phyloP scores from a whole-genome alignment of 2,329 filamentous ascomycete genomes.

The Teratosphaeria gauchensis region DNA sequence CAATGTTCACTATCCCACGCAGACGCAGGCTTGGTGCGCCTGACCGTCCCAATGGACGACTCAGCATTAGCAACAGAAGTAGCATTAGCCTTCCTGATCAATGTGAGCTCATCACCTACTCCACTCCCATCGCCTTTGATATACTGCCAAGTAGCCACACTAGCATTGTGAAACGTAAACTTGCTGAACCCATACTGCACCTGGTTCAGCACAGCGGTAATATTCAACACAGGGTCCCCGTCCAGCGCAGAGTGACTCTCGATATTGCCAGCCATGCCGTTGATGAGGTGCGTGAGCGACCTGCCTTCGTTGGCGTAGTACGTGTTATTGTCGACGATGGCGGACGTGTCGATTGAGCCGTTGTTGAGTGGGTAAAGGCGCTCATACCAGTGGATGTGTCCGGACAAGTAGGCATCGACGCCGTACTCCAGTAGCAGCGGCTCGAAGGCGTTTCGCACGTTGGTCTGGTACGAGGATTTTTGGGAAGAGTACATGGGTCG shows the following conservation, averaged over 20 bases:
- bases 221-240: slow-evolving; percentile 26
- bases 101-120: slow-evolving; percentile 15
- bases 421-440: slow-evolving; percentile 34
- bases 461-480: slow-evolving; percentile 34
- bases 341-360: slow-evolving; percentile 32
- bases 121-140: slow-evolving; percentile 29
- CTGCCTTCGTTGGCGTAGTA: slow-evolving; percentile 39
- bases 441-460: slow-evolving; percentile 40
- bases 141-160: slow-evolving; percentile 36
- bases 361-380: slow-evolving; percentile 33
- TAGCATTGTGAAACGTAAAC: slow-evolving; percentile 34
- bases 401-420: slow-evolving; percentile 37
- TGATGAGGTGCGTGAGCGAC: slow-evolving; percentile 42
- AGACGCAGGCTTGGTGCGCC: too few species aligned
- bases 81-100: slow-evolving; percentile 9
- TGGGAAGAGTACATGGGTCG: slow-evolving; percentile 41
- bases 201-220: slow-evolving; percentile 38
- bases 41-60: too few species aligned
- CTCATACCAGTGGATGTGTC: slow-evolving; percentile 42
- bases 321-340: slow-evolving; percentile 40
- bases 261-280: slow-evolving; percentile 45
- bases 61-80: too few species aligned
- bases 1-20: too few species aligned
- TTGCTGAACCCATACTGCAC: slow-evolving; percentile 42
- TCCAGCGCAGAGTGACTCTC: slow-evolving; percentile 39